Evolutionary conservation across 2,329 filamentous ascomycete species (phyloP), one percentile per base, ranked within the genome.

Genomic region (Phaeosphaeriaceae sp.): DNA sequence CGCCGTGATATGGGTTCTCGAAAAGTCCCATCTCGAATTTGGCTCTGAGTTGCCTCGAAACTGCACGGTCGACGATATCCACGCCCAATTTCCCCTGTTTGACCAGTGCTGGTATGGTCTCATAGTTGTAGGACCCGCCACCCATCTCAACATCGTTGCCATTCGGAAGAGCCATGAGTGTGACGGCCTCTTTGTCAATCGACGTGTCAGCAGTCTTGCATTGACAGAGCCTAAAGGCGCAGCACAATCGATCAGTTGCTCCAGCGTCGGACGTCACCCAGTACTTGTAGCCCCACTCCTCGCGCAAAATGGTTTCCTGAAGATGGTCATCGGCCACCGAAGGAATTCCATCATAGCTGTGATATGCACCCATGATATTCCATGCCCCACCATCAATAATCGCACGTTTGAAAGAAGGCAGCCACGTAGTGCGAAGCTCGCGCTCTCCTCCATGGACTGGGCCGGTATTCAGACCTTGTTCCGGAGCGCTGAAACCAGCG

Each of bases 111-210:
- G 89, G 88, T 51, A 92, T 91, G 36, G 82, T 84, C 62, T 87
- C 82, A 69, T 87, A 77, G 71, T 88, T 91, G 79, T 86, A 92
- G 20, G 87, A 89, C 20, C 90, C 90, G 41, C 90, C 89, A 13
- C 90, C 90, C 90, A 92, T 92, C 68, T 92, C 90, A 13, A 90
- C 83, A 65, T 92, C 90, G 50, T 87, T 89, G 2, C 90, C 90
- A 4, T 89, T 88, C 0, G 86, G 86, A 4, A 92, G 82, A 9
- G 86, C 83, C 65, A 85, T 84, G 49, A 86, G 78, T 0, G 88
- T 89, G 22, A 92, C 83, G 2, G 88, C 86, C 53, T 88, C 85
- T 51, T 85, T 86, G 66, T 91, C 89, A 44, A 89, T 83, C 0
- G 86, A 86, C 25, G 82, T 79, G 7, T 66, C 62, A 5, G 60